phyloP scores from a whole-genome alignment of 2,329 filamentous ascomycete species.

The Phaeosphaeria sp. region DNA sequence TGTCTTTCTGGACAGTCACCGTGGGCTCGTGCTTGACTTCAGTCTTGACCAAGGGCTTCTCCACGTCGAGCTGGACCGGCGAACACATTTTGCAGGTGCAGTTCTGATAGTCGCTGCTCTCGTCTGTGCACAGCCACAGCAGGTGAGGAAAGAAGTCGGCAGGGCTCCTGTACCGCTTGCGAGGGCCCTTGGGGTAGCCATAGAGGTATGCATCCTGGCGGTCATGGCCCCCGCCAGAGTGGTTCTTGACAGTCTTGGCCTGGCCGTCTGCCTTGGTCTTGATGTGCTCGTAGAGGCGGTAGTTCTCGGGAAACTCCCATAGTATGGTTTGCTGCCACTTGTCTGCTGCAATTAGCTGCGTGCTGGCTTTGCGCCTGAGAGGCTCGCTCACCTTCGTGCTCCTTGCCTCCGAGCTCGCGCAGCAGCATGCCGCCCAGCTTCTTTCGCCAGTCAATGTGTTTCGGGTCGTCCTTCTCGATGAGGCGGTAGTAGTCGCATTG shows the following conservation, averaged over 20 bases:
- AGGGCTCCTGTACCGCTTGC: slow-evolving; percentile 65
- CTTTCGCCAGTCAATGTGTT: slow-evolving; percentile 64
- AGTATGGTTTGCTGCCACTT: slow-evolving; percentile 57
- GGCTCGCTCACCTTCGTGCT: slow-evolving; percentile 37
- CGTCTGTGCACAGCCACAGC: slow-evolving; percentile 62
- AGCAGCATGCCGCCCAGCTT: slow-evolving; percentile 66
- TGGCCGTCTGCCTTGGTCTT: slow-evolving; percentile 59
- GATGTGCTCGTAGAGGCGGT: slow-evolving; percentile 64
- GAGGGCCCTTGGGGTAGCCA: slow-evolving; percentile 63
- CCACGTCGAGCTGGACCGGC: slow-evolving; percentile 57
- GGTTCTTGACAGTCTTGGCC: slow-evolving; percentile 57
- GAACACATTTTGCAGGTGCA: slow-evolving; percentile 65
- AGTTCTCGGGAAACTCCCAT: slow-evolving; percentile 61
- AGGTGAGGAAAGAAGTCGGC: slow-evolving; percentile 67
- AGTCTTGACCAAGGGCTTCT: slow-evolving; percentile 37
- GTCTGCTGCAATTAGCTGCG: slow-evolving; percentile 45
- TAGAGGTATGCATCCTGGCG: slow-evolving; percentile 67
- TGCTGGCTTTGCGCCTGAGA: background rate
- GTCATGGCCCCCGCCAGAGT: slow-evolving; percentile 59
- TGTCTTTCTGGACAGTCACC: slow-evolving; percentile 35
- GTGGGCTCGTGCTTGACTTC: slow-evolving; percentile 30
- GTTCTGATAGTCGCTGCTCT: slow-evolving; percentile 60
- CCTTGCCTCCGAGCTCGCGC: slow-evolving; percentile 53
- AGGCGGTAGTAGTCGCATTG: slow-evolving; percentile 62
- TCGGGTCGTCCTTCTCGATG: slow-evolving; percentile 57